These are phyloP conservation scores for Penicillium sclerotigenum DNA, from an alignment of 2,329 filamentous ascomycete genomes.

Conservation along the genomic window DNA sequence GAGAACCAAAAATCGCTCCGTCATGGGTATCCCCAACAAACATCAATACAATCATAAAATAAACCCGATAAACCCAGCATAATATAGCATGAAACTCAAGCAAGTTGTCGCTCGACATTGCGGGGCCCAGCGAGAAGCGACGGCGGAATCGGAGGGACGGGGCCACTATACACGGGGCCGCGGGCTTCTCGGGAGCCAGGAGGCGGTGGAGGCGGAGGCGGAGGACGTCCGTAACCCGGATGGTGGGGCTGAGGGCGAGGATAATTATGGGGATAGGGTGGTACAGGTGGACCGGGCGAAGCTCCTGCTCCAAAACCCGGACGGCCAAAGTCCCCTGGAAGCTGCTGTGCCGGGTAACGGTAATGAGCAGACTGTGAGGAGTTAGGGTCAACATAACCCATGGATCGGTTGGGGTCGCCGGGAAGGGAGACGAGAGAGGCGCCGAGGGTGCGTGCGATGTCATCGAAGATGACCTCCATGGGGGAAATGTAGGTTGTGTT, in stretches of 20 bases:
- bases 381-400: conserved; percentile 18
- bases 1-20: background rate
- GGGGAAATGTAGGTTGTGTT: conserved; percentile 87
- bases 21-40: conserved; percentile 11
- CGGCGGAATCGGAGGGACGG: conserved; percentile 21
- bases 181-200: conserved; percentile 19
- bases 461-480: conserved; percentile 84
- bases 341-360: conserved; percentile 19
- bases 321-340: conserved; percentile 19
- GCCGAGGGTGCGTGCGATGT: conserved; percentile 75
- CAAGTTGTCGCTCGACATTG: conserved; percentile 40
- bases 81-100: conserved; percentile 21
- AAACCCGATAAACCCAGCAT: background rate
- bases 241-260: conserved; percentile 1
- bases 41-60: conserved; percentile 1
- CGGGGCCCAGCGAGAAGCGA: conserved; percentile 25
- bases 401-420: conserved; percentile 37
- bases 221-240: conserved; percentile 1
- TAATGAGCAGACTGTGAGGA: conserved; percentile 12
- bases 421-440: conserved; percentile 70
- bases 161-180: conserved; percentile 14
- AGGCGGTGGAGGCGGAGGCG: conserved; percentile 11
- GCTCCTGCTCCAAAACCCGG: conserved; percentile 13
- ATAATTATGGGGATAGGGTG: conserved; percentile 14
- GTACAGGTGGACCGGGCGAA: conserved; percentile 9